Conservation (phyloP, 2,329 filamentous ascomycete genomes). For the Colletotrichum tofieldiae region DNA sequence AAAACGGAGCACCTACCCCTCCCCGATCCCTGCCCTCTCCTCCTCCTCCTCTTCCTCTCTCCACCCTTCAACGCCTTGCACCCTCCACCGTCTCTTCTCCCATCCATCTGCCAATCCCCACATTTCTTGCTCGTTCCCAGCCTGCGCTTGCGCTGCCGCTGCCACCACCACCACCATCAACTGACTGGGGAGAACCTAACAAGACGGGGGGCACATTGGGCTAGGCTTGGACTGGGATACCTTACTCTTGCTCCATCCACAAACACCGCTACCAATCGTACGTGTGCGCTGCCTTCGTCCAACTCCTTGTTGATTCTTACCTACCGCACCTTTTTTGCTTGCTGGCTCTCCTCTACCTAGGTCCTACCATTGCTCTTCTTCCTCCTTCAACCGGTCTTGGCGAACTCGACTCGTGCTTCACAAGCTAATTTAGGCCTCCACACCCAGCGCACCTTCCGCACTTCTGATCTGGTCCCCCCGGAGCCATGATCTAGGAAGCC, state of each 20-base stretch:
- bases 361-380: neutral
- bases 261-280: slow-evolving; percentile 26
- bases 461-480: slow-evolving; percentile 31
- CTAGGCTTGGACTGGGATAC: slow-evolving; percentile 17
- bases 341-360: slow-evolving; percentile 1
- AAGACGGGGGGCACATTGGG: slow-evolving; percentile 2
- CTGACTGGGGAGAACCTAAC: neutral
- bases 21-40: slow-evolving; percentile 18
- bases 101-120: slow-evolving; percentile 4
- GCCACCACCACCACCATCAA: slow-evolving; percentile 13
- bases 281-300: slow-evolving; percentile 23
- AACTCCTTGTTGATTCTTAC: slow-evolving; percentile 22
- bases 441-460: slow-evolving; percentile 27
- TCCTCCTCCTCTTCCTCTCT: neutral
- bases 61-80: neutral
- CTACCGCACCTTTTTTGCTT: slow-evolving; percentile 22
- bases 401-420: slow-evolving; percentile 39
- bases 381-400: slow-evolving; percentile 35
- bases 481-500: slow-evolving; percentile 45
- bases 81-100: slow-evolving; percentile 17
- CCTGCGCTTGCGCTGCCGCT: slow-evolving; percentile 8
- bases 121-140: slow-evolving; percentile 12
- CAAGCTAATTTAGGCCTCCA: slow-evolving; percentile 30
- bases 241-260: slow-evolving; percentile 18
- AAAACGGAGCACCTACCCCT: slow-evolving; percentile 29